Percentiles rank a stretch among this genome's conserved stretches.
Evolutionary conservation across 441 rosid species (phyloP).

Genomic region (Gossypium davidsonii): DNA sequence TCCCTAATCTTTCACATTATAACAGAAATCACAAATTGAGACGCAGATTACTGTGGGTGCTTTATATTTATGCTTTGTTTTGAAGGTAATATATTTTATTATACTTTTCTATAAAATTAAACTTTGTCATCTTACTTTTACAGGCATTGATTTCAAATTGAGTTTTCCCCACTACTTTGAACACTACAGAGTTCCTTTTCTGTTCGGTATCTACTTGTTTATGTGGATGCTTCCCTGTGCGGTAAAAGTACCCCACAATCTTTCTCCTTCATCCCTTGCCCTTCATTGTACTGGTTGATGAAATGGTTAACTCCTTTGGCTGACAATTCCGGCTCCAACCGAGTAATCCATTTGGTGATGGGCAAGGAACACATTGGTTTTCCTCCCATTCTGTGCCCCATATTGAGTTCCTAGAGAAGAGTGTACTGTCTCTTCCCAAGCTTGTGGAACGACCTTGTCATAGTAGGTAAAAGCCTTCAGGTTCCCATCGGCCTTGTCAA

Average conservation of each 20-base stretch:
- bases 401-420: not conserved
- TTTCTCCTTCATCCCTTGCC: constrained; percentile 33
- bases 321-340: constrained; percentile 54
- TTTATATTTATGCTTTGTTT: not conserved
- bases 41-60: not conserved
- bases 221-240: constrained; percentile 30
- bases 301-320: constrained; percentile 52
- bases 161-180: not conserved
- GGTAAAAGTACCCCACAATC: constrained; percentile 66
- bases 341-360: constrained; percentile 2
- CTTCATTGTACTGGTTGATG: constrained; percentile 41
- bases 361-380: not conserved
- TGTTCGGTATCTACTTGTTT: constrained; percentile 1
- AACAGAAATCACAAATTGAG: not conserved
- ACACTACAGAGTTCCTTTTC: not conserved
- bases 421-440: not conserved
- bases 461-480: constrained; percentile 37
- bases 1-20: not conserved
- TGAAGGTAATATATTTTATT: too few species aligned
- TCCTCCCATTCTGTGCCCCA: not conserved
- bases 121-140: not conserved
- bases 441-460: constrained; percentile 15
- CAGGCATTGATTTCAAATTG: not conserved
- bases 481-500: constrained; percentile 37
- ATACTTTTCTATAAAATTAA: not conserved